Conservation (phyloP, 768 basidiomycete species). For the Peribolospora kevripleyi region DNA sequence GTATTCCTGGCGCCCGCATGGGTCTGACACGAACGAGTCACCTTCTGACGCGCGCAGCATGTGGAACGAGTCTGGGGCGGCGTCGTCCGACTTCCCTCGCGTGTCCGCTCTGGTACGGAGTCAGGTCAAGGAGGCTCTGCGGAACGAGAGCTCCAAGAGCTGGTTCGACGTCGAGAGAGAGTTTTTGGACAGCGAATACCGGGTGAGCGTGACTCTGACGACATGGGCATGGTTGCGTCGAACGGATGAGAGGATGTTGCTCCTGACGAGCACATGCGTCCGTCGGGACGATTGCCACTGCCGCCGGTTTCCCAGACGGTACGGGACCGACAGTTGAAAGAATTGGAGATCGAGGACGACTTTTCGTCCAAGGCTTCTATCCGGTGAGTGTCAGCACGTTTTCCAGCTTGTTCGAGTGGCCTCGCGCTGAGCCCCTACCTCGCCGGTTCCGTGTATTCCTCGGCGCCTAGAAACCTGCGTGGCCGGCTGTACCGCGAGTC, state of each 20-base stretch:
- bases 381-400: slow-evolving; percentile 28
- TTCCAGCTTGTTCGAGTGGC: neutral
- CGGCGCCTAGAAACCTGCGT: slow-evolving; percentile 31
- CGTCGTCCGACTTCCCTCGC: slow-evolving; percentile 47
- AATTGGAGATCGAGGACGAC: slow-evolving; percentile 70
- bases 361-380: slow-evolving; percentile 62
- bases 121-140: slow-evolving; percentile 61
- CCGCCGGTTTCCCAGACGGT: slow-evolving; percentile 20
- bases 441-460: neutral
- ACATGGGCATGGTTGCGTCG: no score
- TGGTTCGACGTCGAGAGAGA: slow-evolving; percentile 70
- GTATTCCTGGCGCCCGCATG: neutral
- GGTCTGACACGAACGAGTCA: neutral
- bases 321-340: slow-evolving; percentile 68
- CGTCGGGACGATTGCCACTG: no score
- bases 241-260: no score
- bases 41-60: slow-evolving; percentile 24
- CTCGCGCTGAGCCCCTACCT: neutral
- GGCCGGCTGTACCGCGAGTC: slow-evolving; percentile 72
- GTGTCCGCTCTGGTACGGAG: slow-evolving; percentile 53
- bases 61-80: slow-evolving; percentile 71
- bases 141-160: slow-evolving; percentile 42
- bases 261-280: no score
- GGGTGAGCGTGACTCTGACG: slow-evolving; percentile 19
- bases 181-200: slow-evolving; percentile 59